These are phyloP conservation scores for Corchorus olitorius DNA, from an alignment of 345 rosid genomes.

Conservation along the genomic window DNA sequence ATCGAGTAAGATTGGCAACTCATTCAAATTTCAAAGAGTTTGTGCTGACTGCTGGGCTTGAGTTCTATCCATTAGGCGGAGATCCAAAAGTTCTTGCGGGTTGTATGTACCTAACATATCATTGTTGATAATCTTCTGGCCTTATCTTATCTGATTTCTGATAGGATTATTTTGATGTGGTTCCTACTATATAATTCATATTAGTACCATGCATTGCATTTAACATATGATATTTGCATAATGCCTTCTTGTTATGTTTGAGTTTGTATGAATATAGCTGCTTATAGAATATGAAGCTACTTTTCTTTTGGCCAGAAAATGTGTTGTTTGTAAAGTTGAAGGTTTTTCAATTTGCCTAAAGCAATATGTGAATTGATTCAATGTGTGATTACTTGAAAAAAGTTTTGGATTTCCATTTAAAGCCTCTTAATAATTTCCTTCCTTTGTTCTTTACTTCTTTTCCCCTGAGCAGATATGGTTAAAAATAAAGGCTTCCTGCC, in stretches of 20 bases:
- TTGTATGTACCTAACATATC: slow-evolving; percentile 62
- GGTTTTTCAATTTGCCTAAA: neutral
- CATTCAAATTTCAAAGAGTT: slow-evolving; percentile 98
- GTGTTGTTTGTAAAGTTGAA: neutral
- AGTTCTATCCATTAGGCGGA: slow-evolving; percentile 94
- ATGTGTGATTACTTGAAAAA: slow-evolving; percentile 4
- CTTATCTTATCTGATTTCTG: neutral
- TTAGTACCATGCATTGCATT: slow-evolving; percentile 3
- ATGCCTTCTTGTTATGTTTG: neutral
- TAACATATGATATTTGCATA: neutral
- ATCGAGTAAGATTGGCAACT: slow-evolving; percentile 98
- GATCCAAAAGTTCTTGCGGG: slow-evolving; percentile 98
- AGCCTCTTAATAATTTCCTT: slow-evolving; percentile 2
- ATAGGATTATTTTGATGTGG: slow-evolving; percentile 8
- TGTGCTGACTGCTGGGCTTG: slow-evolving; percentile 96
- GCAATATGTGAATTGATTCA: neutral
- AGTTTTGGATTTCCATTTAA: neutral
- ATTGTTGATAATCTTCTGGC: slow-evolving; percentile 15
- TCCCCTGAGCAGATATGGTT: slow-evolving; percentile 82
- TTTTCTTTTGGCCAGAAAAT: no score
- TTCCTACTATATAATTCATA: slow-evolving; percentile 11
- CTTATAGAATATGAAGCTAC: neutral
- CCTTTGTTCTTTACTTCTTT: slow-evolving; percentile 16
- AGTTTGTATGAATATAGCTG: neutral
- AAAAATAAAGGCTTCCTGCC: slow-evolving; percentile 99